Percentiles rank a stretch among this genome's conserved stretches.
Conservation (phyloP, 306 rosid species). For the Rosa chinensis region DNA sequence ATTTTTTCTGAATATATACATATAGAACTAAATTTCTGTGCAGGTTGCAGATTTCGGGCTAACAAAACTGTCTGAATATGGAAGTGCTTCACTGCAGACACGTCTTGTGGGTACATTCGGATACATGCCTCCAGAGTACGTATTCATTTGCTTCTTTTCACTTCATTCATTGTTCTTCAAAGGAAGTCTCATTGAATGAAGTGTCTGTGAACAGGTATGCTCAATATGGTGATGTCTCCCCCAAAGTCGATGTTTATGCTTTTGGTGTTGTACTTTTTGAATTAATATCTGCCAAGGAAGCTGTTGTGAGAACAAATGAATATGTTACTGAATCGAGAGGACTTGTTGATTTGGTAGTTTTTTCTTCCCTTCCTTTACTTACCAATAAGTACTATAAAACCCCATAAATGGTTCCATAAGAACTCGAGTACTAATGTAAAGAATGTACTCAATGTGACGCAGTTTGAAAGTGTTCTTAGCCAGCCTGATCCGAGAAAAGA, state of each 20-base stretch:
- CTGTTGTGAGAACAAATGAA: conserved; percentile 57
- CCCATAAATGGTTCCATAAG: neutral
- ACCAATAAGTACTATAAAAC: neutral
- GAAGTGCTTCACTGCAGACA: conserved; percentile 52
- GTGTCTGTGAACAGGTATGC: conserved; percentile 50
- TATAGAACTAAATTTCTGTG: neutral
- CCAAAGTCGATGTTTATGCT: conserved; percentile 70
- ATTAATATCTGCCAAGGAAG: conserved; percentile 60
- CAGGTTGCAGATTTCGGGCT: conserved; percentile 87
- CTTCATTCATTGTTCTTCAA: neutral
- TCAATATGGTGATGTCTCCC: conserved; percentile 63
- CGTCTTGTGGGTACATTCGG: conserved; percentile 85
- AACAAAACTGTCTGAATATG: conserved; percentile 57
- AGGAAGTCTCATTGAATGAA: conserved; percentile 16
- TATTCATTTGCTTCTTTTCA: conserved; percentile 7
- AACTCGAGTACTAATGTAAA: neutral
- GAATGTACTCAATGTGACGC: conserved; percentile 26
- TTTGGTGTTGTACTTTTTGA: conserved; percentile 74
- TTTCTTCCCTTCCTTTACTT: neutral
- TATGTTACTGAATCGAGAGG: conserved; percentile 51
- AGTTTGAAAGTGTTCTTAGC: conserved; percentile 62
- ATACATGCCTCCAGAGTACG: conserved; percentile 80
- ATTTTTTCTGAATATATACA: neutral
- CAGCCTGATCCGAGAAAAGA: conserved; percentile 49
- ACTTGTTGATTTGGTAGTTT: conserved; percentile 63